Evolutionary conservation across 495 filamentous ascomycete species (phyloP), one percentile per base, ranked within the genome.

Genomic region (Hyaloscypha hepaticicola): DNA sequence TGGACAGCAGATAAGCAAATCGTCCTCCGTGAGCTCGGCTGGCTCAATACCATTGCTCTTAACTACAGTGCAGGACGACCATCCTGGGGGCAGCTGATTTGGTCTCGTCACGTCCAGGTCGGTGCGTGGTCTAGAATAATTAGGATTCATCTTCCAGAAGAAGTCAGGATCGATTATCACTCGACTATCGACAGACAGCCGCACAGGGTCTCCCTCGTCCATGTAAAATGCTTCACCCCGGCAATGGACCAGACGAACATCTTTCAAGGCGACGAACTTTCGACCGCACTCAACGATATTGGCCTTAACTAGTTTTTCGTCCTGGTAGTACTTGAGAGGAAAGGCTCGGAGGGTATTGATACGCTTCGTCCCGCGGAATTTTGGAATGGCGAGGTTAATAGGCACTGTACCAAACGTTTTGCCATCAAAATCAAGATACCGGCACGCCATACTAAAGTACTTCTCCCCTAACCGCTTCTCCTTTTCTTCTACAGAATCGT

Each of bases 81-180:
- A n/a, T n/a, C n/a, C n/a, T n/a, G n/a, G 55, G 48, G 66, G 60
- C 58, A 49, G 9, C 26, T 22, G 53, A 29, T 65, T 33, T 33
- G 0, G 1, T 7, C 31, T 33, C 12, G 31, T 12, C 31, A 33
- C 7, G 31, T 33, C 31, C 6, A 33, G 0, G 31, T 7, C 31
- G 0, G 31, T 33, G n/a, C n/a, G n/a, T 24, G 25, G 61, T 24
- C 66, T 64, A 31, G 64, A 55, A 56, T 69, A 66, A 14, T 69
- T 69, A 21, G 64, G 59, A 60, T 66, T 69, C 22, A 66, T 66
- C 59, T 66, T 60, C 59, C 28, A 22, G 29, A 69, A 66, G 53
- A 60, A 69, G 22, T 7, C 58, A 29, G 67, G 24, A 64, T 69
- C 59, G 25, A 69, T 26, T 34, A 69, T 69, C n/a, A 69, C 52